Conservation (phyloP, 768 basidiomycete genomes). For the Xanthoconium stramineum region DNA sequence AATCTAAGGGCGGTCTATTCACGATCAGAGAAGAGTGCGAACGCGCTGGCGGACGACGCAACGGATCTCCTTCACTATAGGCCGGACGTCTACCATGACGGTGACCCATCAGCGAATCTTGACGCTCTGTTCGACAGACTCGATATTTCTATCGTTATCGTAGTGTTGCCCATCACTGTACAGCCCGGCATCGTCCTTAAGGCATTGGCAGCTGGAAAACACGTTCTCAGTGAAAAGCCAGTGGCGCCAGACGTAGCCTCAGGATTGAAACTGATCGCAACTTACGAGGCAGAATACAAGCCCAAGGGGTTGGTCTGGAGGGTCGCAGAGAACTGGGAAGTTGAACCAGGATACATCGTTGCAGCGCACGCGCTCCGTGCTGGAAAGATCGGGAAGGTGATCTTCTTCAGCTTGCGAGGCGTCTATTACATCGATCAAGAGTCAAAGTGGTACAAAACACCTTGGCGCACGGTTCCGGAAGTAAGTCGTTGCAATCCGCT, state of each 20-base stretch:
- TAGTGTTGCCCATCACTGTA: slow-evolving; percentile 72
- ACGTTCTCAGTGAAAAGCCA: slow-evolving; percentile 88
- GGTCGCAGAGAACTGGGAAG: slow-evolving; percentile 76
- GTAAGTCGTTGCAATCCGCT: slow-evolving; percentile 38
- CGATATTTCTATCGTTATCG: slow-evolving; percentile 71
- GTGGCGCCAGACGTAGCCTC: slow-evolving; percentile 66
- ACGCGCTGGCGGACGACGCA: slow-evolving; percentile 50
- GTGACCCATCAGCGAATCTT: slow-evolving; percentile 41
- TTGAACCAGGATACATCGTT: slow-evolving; percentile 50
- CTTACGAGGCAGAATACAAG: slow-evolving; percentile 63
- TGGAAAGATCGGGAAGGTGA: slow-evolving; percentile 70
- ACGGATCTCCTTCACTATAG: slow-evolving; percentile 34
- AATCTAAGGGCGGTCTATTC: slow-evolving; percentile 75
- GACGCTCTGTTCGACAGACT: slow-evolving; percentile 61
- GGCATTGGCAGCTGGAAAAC: slow-evolving; percentile 73
- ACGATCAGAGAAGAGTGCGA: slow-evolving; percentile 60
- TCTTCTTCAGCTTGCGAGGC: slow-evolving; percentile 58
- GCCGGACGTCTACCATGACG: slow-evolving; percentile 58
- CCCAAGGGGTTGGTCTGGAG: slow-evolving; percentile 73
- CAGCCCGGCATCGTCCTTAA: slow-evolving; percentile 69
- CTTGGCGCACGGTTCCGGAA: slow-evolving; percentile 81
- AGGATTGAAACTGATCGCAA: slow-evolving; percentile 61
- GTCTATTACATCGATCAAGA: slow-evolving; percentile 56
- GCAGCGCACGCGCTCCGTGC: slow-evolving; percentile 48
- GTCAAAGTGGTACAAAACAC: slow-evolving; percentile 75